These are phyloP conservation scores for Adansonia gregorii DNA, from an alignment of 441 rosid genomes.

Conservation along the genomic window DNA sequence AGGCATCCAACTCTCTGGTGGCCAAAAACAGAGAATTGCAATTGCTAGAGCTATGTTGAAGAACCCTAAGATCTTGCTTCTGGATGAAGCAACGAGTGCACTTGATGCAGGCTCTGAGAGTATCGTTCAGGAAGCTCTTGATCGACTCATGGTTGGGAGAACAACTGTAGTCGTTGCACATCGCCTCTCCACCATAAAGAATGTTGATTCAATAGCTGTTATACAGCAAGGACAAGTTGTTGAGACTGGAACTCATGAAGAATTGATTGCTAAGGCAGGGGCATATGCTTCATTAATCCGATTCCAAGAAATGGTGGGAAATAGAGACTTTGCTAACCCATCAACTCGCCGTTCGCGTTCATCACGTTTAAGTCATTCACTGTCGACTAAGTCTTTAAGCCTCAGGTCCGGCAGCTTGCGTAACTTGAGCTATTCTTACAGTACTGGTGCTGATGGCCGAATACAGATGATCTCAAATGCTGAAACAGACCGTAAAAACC, in stretches of 20 bases:
- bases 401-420: constrained; percentile 94
- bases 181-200: constrained; percentile 91
- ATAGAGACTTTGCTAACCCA: constrained; percentile 82
- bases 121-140: constrained; percentile 96
- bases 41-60: constrained; percentile 96
- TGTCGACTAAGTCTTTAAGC: constrained; percentile 92
- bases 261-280: constrained; percentile 75
- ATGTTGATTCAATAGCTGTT: constrained; percentile 88
- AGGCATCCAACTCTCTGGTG: constrained; percentile 95
- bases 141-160: constrained; percentile 94
- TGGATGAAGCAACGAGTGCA: constrained; percentile 98
- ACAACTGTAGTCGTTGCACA: constrained; percentile 96
- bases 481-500: constrained; percentile 85
- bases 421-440: constrained; percentile 93
- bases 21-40: constrained; percentile 96
- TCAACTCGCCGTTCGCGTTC: constrained; percentile 87
- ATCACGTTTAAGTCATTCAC: constrained; percentile 80
- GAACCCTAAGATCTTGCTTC: constrained; percentile 88
- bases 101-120: constrained; percentile 97
- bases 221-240: constrained; percentile 95
- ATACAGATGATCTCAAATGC: constrained; percentile 98
- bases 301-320: constrained; percentile 93
- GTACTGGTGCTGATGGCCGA: constrained; percentile 96
- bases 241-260: constrained; percentile 93
- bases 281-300: constrained; percentile 84